These are phyloP conservation scores for Mimosa bimucronata DNA, from an alignment of 306 rosid genomes.

Conservation along the genomic window DNA sequence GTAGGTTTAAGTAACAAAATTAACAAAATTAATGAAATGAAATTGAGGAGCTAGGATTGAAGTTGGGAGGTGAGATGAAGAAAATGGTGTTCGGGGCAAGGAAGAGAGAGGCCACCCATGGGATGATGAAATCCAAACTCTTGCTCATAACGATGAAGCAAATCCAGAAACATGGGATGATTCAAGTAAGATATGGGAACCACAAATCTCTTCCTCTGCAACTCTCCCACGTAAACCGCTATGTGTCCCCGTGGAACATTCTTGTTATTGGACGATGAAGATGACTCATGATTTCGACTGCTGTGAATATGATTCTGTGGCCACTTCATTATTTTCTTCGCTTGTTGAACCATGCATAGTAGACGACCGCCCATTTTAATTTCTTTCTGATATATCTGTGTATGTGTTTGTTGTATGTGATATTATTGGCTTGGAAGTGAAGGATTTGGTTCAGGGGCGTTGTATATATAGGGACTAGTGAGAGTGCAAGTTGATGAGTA, in stretches of 20 bases:
- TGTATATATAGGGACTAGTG: not conserved
- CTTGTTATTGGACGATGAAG: not conserved
- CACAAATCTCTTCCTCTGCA: conserved; percentile 17
- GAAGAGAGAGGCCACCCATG: not conserved
- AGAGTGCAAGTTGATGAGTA: not conserved
- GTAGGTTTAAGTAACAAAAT: not conserved
- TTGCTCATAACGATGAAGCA: not conserved
- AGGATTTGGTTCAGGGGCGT: not conserved
- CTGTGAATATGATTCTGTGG: not conserved
- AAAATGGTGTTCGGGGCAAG: not conserved
- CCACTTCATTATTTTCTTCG: too few species aligned
- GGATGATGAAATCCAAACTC: conserved; percentile 8
- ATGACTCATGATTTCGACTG: not conserved
- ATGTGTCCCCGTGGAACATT: not conserved
- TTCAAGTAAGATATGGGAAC: not conserved
- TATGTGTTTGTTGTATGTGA: not conserved
- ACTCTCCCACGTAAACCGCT: not conserved
- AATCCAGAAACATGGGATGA: not conserved
- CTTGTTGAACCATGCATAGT: not conserved
- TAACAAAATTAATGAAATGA: not conserved
- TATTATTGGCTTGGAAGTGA: not conserved
- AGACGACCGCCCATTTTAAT: not conserved
- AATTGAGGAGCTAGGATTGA: not conserved
- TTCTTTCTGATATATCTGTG: not conserved
- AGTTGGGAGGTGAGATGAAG: conserved; percentile 7